Evolutionary conservation across 1,139 yeast genomes (phyloP), one percentile per base, ranked within the genome.

Genomic region (Pichia norvegensis): DNA sequence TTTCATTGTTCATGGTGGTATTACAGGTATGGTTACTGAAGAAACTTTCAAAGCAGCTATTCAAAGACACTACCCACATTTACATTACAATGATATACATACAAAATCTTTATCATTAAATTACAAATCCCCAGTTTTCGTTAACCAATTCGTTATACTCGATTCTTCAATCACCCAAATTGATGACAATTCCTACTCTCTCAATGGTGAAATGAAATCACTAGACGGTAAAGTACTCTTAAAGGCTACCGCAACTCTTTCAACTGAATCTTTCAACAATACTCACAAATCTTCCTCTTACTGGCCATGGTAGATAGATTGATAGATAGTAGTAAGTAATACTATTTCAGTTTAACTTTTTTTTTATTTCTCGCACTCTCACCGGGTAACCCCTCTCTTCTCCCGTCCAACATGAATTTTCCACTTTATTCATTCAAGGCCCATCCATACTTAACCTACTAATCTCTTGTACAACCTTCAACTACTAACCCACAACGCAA

Each of bases 1-100:
- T 1, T 80, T 85, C 55, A 68, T 90, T 35, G 75, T 87, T 1
- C 97, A 90, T 60, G 97, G 97, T 4, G 97, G 97, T 0, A 78
- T 90, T 38, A 64, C 90, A 35, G 95, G 95, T 9, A 82, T 95
- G 0, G 67, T 90, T 14, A 67, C 87, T 48, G 94, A 85, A 59
- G 96, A 88, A 48, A 55, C 56, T 6, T 59, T 60, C 44, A 62
- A 66, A 29, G 58, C 57, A 53, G 67, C 22, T 54, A 52, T 59
- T 17, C 52, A 62, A 50, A 57, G 49, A 22, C 57, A 54, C 29
- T 49, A 46, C 22, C 52, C 49, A 4, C 38, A 54, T n/a, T 16
- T 42, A 6, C 47, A 51, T 19, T 43, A 50, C 4, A 48, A 55
- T 25, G 33, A 42, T 2, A 40, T 62, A 8, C 65, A 62, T 45